These are phyloP conservation scores for Favolaschia claudopus DNA, from an alignment of 768 basidiomycete genomes.

Conservation along the genomic window DNA sequence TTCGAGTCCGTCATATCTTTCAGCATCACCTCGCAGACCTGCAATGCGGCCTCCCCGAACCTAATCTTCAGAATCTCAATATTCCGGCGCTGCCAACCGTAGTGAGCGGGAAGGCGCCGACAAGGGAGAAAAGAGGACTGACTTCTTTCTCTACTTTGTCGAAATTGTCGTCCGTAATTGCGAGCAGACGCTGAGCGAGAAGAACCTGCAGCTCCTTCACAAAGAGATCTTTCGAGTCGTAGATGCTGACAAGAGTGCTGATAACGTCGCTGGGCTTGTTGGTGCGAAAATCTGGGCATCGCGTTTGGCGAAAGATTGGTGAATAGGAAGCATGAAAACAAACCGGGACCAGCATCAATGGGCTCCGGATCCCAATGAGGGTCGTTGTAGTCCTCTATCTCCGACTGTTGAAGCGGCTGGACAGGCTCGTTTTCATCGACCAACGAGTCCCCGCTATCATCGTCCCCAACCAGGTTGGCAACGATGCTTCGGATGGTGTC, in stretches of 20 bases:
- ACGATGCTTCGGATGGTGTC: constrained; percentile 97
- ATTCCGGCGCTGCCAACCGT: constrained; percentile 72
- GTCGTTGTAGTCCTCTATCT: constrained; percentile 89
- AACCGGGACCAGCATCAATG: constrained; percentile 94
- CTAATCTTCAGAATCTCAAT: constrained; percentile 95
- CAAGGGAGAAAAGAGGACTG: neutral
- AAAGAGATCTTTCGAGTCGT: constrained; percentile 96
- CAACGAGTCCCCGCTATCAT: constrained; percentile 79
- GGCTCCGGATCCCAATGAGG: constrained; percentile 97
- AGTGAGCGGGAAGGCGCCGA: constrained; percentile 7
- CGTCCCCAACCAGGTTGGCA: constrained; percentile 86
- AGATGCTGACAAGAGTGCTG: constrained; percentile 96
- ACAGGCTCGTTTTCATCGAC: constrained; percentile 87
- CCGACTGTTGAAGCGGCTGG: constrained; percentile 74
- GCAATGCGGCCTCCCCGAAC: constrained; percentile 91
- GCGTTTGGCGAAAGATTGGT: neutral
- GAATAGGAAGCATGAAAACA: constrained; percentile 25
- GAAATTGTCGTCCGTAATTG: constrained; percentile 79
- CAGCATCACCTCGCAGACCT: constrained; percentile 98
- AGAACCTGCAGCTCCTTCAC: constrained; percentile 94
- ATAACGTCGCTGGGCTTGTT: constrained; percentile 94
- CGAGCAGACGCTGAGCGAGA: constrained; percentile 85
- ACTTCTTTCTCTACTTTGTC: constrained; percentile 82
- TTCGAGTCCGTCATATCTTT: constrained; percentile 96
- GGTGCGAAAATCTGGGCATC: constrained; percentile 83